Evolutionary conservation across 768 basidiomycete genomes (phyloP).

Genomic region (Tephrocybe rancida): DNA sequence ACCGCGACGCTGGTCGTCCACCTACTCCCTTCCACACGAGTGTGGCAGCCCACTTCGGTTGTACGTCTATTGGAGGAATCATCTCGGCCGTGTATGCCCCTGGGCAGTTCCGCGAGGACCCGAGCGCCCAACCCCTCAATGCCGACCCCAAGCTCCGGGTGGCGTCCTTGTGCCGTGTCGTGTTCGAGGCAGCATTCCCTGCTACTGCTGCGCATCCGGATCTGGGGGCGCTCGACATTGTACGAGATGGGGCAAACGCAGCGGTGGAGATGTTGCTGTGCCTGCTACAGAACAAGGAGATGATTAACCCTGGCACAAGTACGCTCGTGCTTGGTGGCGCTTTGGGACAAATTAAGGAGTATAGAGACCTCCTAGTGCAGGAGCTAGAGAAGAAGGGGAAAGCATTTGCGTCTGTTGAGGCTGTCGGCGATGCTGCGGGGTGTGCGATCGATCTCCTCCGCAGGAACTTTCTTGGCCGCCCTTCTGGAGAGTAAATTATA

Average conservation of each 20-base stretch:
- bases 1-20: constrained; percentile 17
- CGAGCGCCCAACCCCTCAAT: constrained; percentile 4
- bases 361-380: constrained; percentile 13
- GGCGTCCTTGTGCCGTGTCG: constrained; percentile 21
- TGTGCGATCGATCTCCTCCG: constrained; percentile 17
- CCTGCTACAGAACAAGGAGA: constrained; percentile 3
- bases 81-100: constrained; percentile 26
- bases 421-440: constrained; percentile 20
- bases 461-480: constrained; percentile 11
- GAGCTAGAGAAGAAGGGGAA: constrained; percentile 14
- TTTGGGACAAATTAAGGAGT: constrained; percentile 21
- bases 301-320: constrained; percentile 10
- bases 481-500: neutral
- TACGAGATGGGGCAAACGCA: constrained; percentile 14
- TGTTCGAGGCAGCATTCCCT: constrained; percentile 23
- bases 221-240: constrained; percentile 22
- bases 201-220: constrained; percentile 4
- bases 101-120: constrained; percentile 10
- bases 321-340: constrained; percentile 27
- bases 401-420: constrained; percentile 19
- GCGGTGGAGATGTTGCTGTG: constrained; percentile 17
- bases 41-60: constrained; percentile 21
- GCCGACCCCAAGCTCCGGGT: constrained; percentile 27
- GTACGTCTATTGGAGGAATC: constrained; percentile 19
- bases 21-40: constrained; percentile 20